phyloP scores from a whole-genome alignment of 1,139 yeast species.

The Pichia kudriavzevii region DNA sequence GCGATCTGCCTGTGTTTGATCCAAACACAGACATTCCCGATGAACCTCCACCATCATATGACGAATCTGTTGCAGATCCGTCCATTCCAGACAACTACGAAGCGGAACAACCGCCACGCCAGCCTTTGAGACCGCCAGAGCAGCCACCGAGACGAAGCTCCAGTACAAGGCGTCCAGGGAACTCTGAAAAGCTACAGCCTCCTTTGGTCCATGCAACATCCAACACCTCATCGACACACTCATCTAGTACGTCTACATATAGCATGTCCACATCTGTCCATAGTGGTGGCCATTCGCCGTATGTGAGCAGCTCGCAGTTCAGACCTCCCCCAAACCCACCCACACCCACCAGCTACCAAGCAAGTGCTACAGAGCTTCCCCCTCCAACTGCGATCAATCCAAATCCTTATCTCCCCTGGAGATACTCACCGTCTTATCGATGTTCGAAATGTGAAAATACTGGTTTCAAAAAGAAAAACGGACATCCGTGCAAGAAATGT shows the following conservation, averaged over 20 bases:
- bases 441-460: conserved; percentile 74
- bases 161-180: neutral
- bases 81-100: conserved; percentile 5
- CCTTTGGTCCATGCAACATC: no score
- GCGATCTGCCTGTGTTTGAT: conserved; percentile 12
- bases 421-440: conserved; percentile 50
- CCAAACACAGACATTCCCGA: conserved; percentile 19
- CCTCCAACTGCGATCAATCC: conserved; percentile 15
- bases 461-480: conserved; percentile 60
- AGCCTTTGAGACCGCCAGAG: conserved; percentile 8
- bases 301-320: conserved; percentile 2
- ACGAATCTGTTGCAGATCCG: conserved; percentile 19
- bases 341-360: conserved; percentile 9
- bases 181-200: no score
- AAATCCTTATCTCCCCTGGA: conserved; percentile 50
- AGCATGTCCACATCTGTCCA: no score
- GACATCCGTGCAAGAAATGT: conserved; percentile 62
- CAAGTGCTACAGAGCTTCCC: conserved; percentile 11
- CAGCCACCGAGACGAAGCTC: conserved; percentile 1
- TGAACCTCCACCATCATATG: conserved; percentile 31
- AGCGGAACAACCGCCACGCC: neutral
- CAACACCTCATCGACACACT: no score
- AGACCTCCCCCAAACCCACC: conserved; percentile 2
- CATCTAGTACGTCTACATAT: no score
- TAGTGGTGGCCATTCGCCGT: no score